phyloP scores from a whole-genome alignment of 176 grass and related monocot genomes.

The Musa acuminata region DNA sequence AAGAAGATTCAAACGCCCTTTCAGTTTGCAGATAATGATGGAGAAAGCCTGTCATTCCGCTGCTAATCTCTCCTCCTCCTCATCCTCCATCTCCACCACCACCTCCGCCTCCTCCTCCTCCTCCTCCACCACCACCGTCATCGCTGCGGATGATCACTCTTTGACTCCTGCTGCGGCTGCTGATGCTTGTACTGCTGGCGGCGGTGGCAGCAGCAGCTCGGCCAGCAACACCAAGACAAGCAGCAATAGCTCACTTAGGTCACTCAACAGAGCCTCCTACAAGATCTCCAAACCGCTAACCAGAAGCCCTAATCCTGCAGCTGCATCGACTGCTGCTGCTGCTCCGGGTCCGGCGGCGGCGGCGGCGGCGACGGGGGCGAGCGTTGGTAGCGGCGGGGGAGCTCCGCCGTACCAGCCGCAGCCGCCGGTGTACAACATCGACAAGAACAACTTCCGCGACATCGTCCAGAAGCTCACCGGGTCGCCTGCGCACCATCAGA shows the following conservation, averaged over 20 bases:
- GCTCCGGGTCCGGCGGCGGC: background rate
- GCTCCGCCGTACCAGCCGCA: slow-evolving; percentile 19
- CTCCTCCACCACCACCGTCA: background rate
- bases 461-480: no score
- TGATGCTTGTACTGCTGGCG: background rate
- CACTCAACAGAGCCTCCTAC: slow-evolving; percentile 18
- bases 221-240: background rate
- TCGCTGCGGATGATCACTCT: background rate
- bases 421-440: slow-evolving; percentile 29
- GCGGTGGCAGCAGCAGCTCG: background rate
- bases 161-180: no score
- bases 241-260: background rate
- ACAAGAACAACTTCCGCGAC: slow-evolving; percentile 41
- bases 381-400: background rate
- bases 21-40: background rate
- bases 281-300: slow-evolving; percentile 25
- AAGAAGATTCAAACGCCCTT: background rate
- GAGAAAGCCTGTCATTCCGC: slow-evolving; percentile 11
- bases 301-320: background rate
- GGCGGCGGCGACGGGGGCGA: background rate
- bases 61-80: background rate
- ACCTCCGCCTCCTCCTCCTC: background rate
- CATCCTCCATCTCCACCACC: background rate
- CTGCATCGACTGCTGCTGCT: background rate
- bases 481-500: no score